Conservation (phyloP, 345 rosid species). For the Eutrema heterophyllum region DNA sequence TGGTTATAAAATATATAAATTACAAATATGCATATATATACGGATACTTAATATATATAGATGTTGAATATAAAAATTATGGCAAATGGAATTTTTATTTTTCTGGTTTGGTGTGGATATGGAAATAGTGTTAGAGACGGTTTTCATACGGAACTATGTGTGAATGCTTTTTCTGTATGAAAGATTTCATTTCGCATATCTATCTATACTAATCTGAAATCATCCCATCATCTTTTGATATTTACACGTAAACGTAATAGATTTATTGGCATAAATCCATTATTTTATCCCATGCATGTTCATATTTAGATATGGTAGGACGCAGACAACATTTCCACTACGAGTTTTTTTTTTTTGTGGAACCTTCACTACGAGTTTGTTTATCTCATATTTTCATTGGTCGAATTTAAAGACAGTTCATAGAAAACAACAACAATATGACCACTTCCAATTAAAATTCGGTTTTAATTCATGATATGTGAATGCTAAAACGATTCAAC, state of each 20-base stretch:
- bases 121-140: no score
- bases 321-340: constrained; percentile 8
- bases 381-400: not conserved
- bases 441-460: not conserved
- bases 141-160: constrained; percentile 1
- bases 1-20: no score
- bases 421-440: not conserved
- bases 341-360: no score
- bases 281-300: not conserved
- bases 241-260: not conserved
- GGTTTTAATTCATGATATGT: not conserved
- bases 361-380: no score
- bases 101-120: no score
- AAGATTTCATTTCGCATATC: not conserved
- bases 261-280: not conserved
- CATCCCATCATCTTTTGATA: not conserved
- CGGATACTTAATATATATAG: no score
- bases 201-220: not conserved
- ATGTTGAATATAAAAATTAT: no score
- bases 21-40: no score
- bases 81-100: no score
- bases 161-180: not conserved
- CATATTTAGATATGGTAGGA: constrained; percentile 7
- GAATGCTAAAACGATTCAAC: not conserved
- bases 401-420: not conserved